These are phyloP conservation scores for Acorus gramineus DNA, from an alignment of 106 monocot species.

Conservation along the genomic window DNA sequence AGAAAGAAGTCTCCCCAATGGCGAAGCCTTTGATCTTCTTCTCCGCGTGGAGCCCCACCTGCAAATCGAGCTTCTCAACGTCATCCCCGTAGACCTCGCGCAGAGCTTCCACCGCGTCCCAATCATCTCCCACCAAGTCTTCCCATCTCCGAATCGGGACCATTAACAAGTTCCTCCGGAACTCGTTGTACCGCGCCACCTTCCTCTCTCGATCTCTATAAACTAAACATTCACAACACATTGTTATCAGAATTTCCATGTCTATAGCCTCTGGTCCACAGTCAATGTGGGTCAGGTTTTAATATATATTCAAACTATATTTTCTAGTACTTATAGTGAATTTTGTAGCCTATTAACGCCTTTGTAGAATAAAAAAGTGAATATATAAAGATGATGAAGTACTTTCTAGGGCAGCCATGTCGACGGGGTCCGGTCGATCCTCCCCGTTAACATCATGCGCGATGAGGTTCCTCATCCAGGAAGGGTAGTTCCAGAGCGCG, in stretches of 20 bases:
- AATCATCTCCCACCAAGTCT: conserved; percentile 33
- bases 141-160: conserved; percentile 56
- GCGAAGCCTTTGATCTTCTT: conserved; percentile 72
- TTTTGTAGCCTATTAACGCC: too few relatives aligned
- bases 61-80: conserved; percentile 56
- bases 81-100: conserved; percentile 47
- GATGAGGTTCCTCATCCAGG: conserved; percentile 42
- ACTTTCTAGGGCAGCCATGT: conserved; percentile 53
- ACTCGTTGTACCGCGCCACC: conserved; percentile 46
- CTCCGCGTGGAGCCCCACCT: conserved; percentile 60
- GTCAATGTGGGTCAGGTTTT: too few relatives aligned
- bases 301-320: too few relatives aligned
- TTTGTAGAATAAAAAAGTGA: not conserved
- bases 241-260: too few relatives aligned
- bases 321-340: too few relatives aligned
- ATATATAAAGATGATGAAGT: not conserved
- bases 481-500: conserved; percentile 67
- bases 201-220: conserved; percentile 54
- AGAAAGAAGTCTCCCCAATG: conserved; percentile 61
- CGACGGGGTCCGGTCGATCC: conserved; percentile 28
- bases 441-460: conserved; percentile 46
- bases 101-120: conserved; percentile 24
- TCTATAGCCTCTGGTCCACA: too few relatives aligned
- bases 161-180: conserved; percentile 36
- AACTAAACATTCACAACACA: conserved; percentile 10